These are phyloP conservation scores for Helianthus tuberosus DNA, from an alignment of 129 eudicot genomes.

Conservation along the genomic window DNA sequence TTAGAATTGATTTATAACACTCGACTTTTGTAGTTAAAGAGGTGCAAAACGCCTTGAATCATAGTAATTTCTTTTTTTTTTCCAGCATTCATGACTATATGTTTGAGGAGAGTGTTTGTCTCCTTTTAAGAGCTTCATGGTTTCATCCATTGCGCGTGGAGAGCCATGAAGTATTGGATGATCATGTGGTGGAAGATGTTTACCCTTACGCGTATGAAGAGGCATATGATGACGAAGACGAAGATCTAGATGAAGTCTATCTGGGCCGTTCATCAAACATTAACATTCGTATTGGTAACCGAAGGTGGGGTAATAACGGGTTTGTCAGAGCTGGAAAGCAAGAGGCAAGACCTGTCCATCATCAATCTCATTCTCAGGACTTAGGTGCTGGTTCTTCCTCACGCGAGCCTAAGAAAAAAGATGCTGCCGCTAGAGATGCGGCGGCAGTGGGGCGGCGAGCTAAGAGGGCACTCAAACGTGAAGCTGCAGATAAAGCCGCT, in stretches of 20 bases:
- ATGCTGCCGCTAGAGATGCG: slow-evolving; percentile 32
- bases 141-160: slow-evolving; percentile 71
- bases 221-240: slow-evolving; percentile 66
- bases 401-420: slow-evolving; percentile 59
- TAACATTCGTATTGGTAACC: slow-evolving; percentile 72
- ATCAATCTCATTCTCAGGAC: slow-evolving; percentile 39
- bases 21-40: too few relatives aligned
- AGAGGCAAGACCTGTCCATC: slow-evolving; percentile 67
- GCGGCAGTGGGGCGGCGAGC: slow-evolving; percentile 76
- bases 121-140: slow-evolving; percentile 91
- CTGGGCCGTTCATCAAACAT: slow-evolving; percentile 52
- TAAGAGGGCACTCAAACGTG: slow-evolving; percentile 81
- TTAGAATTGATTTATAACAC: too few relatives aligned
- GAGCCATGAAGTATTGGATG: slow-evolving; percentile 46
- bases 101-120: slow-evolving; percentile 94
- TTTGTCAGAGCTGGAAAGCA: slow-evolving; percentile 72
- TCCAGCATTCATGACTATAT: slow-evolving; percentile 82
- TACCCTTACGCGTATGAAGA: slow-evolving; percentile 53
- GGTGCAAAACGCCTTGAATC: too few relatives aligned
- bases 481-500: slow-evolving; percentile 90
- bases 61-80: not conserved
- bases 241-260: slow-evolving; percentile 67
- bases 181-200: slow-evolving; percentile 48
- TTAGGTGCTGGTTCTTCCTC: slow-evolving; percentile 69
- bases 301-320: slow-evolving; percentile 91